Base-by-base conservation (phyloP, 495 filamentous ascomycete genomes). In the Cladorrhinum samala region DNA sequence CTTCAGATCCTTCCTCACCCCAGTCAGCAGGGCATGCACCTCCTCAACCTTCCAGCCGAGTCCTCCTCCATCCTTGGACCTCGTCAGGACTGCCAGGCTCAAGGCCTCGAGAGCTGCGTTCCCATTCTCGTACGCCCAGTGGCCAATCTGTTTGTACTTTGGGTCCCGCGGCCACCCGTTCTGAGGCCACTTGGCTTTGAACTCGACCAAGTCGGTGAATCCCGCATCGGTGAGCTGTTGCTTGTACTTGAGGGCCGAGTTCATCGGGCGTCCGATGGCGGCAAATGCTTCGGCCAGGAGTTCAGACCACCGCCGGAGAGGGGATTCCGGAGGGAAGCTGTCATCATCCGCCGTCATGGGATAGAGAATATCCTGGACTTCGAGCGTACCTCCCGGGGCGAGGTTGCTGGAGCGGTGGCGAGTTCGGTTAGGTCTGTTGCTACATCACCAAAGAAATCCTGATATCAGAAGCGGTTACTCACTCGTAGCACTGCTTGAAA, bases 71-170 rank as follows among this genome's bases (percentile, higher is more conserved):
- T n/a, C n/a, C n/a, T n/a, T n/a, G 17, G 2, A 27, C 2, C 50
- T 18, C 5, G 50, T 52, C 9, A 21, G 16, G 4, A 36, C 14
- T 24, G 38, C 50, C 9, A 52, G 21, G 21, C 27, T 27, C 14
- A 47, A 47, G 9, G 21, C 45, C 24, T 47, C 45, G 11, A 47
- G 9, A 3, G 21, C 45, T 4, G 45, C 14, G 1, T 20, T 27
- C 9, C 27, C 9, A 11, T 27, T 30, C 7, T 37, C 11, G 14
- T 69, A 53, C 30, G 41, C 49, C 40, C 52, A 63, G 39, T 57
- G 46, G 1, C 79, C 77, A 19, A 79, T 68, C 53, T 73, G 69
- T 56, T 79, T 78, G 46, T 72, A 66, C 46, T 74, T 69, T 25
- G 62, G 65, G 30, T 76, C 71, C 27, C 56, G 67, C 6, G 75